phyloP scores from a whole-genome alignment of 2,329 filamentous ascomycete species.

The Metarhizium rileyi region DNA sequence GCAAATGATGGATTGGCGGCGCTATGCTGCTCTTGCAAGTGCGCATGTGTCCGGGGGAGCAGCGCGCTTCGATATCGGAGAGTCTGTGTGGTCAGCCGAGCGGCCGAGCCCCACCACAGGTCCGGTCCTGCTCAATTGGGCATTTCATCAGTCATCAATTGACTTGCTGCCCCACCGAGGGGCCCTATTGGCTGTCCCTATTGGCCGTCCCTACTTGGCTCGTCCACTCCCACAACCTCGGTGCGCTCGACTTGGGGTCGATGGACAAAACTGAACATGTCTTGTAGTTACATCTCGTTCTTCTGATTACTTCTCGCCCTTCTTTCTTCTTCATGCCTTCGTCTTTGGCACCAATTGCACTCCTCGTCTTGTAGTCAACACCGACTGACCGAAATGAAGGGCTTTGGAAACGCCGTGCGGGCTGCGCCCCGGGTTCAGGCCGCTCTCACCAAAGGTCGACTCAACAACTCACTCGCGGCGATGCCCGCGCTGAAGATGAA shows the following conservation, averaged over 20 bases:
- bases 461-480: conserved; percentile 8
- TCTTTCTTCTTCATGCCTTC: conserved; percentile 6
- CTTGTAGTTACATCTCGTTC: conserved; percentile 2
- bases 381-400: conserved; percentile 18
- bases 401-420: conserved; percentile 20
- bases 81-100: conserved; percentile 17
- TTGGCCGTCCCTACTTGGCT: conserved; percentile 1
- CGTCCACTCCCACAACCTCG: too few relatives aligned
- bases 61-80: conserved; percentile 15
- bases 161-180: too few relatives aligned
- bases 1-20: not conserved
- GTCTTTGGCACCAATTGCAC: not conserved
- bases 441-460: not conserved
- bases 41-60: not conserved
- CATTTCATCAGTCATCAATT: conserved; percentile 9
- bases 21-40: not conserved
- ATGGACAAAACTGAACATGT: too few relatives aligned
- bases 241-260: too few relatives aligned
- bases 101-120: conserved; percentile 17
- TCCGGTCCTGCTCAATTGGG: conserved; percentile 10
- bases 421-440: conserved; percentile 19
- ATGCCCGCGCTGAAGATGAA: conserved; percentile 3
- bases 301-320: conserved; percentile 4
- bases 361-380: conserved; percentile 1
- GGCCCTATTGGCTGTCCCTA: too few relatives aligned